phyloP scores from a whole-genome alignment of 2,329 filamentous ascomycete genomes.

The Coleophoma crateriformis region DNA sequence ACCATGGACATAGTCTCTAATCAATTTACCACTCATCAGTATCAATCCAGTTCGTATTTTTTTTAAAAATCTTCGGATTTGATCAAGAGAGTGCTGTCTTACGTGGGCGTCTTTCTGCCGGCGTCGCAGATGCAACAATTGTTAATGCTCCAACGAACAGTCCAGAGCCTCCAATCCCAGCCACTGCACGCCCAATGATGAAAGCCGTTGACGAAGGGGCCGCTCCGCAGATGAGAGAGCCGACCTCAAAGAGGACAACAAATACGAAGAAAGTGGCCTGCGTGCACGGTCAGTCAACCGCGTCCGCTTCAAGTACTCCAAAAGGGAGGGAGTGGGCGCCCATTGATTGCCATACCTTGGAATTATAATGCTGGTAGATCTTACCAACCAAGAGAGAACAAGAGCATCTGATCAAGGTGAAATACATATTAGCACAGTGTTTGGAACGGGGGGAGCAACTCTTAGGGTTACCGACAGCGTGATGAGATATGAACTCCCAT shows the following conservation, averaged over 20 bases:
- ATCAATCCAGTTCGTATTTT: neutral
- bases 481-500: constrained; percentile 25
- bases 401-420: constrained; percentile 30
- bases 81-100: neutral
- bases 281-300: neutral
- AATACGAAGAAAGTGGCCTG: constrained; percentile 4
- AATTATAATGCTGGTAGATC: constrained; percentile 37
- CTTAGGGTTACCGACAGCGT: neutral
- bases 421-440: too few relatives aligned
- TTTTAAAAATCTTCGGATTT: neutral
- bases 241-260: constrained; percentile 47
- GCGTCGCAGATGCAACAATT: constrained; percentile 35
- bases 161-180: constrained; percentile 45
- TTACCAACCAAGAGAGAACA: constrained; percentile 45
- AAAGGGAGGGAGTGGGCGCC: neutral
- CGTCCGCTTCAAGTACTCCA: neutral
- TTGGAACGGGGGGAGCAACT: neutral
- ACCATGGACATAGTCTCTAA: neutral
- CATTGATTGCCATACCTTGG: constrained; percentile 15
- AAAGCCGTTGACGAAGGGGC: constrained; percentile 43
- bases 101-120: constrained; percentile 2
- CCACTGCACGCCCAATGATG: constrained; percentile 47
- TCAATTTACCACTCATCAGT: neutral
- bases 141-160: constrained; percentile 44
- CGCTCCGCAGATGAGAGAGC: constrained; percentile 45